Evolutionary conservation across 768 basidiomycete genomes (phyloP).

Genomic region (Tricholoma sp.): DNA sequence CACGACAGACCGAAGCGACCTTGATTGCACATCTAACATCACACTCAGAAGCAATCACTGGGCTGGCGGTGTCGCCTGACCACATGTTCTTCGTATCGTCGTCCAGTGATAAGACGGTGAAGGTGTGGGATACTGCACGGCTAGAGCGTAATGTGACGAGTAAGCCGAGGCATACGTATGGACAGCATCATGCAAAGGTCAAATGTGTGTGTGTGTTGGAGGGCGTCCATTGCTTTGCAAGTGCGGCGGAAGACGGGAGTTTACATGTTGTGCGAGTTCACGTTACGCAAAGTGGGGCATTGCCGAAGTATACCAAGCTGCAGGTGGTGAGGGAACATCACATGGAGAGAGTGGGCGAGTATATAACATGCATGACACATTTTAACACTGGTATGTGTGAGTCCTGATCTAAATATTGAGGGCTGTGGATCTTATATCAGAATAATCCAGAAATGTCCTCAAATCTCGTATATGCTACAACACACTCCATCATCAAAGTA

Average conservation of each 20-base stretch:
- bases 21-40: constrained; percentile 83
- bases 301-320: constrained; percentile 82
- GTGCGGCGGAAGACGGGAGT: constrained; percentile 81
- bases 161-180: constrained; percentile 69
- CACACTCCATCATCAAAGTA: constrained; percentile 67
- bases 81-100: constrained; percentile 92
- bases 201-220: constrained; percentile 78
- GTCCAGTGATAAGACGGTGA: constrained; percentile 91
- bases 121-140: constrained; percentile 90
- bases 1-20: constrained; percentile 65
- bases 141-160: constrained; percentile 92
- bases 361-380: constrained; percentile 80
- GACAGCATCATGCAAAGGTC: constrained; percentile 54
- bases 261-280: constrained; percentile 83
- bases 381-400: constrained; percentile 59
- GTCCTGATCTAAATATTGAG: background rate
- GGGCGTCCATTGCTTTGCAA: constrained; percentile 83
- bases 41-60: constrained; percentile 75
- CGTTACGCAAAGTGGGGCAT: constrained; percentile 53
- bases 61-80: constrained; percentile 86
- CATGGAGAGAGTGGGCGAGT: constrained; percentile 68
- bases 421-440: background rate
- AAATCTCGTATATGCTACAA: constrained; percentile 82
- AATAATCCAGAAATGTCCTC: constrained; percentile 54
- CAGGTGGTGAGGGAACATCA: constrained; percentile 80